Base-by-base conservation (phyloP, 2,329 filamentous ascomycete species). In the Phoma sp. region DNA sequence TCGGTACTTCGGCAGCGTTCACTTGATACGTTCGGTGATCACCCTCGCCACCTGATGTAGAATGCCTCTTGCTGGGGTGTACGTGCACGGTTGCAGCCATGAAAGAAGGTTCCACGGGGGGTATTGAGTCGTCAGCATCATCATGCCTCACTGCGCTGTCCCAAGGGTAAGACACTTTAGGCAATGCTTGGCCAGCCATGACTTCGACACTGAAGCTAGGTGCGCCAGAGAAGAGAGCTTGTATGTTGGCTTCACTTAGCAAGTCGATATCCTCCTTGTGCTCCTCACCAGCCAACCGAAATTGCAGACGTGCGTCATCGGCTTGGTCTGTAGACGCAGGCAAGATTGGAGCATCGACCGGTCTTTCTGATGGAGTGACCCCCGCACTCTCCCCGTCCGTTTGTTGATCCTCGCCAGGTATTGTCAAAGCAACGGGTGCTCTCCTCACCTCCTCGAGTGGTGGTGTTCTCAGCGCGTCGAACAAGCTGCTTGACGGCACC, bases 201-300 rank as follows among this genome's bases (percentile, higher is more conserved):
- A 81, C 82, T 47, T 84, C 81, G 62, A 85, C 82, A 71, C 86
- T 87, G 77, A 88, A 91, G 70, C 90, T 87, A 60, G 88, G 88
- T 38, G 88, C 88, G n/a, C 88, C 88, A 24, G 88, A 89, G 78
- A 91, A 91, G 66, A 91, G 82, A 73, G 86, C 85, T 75, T 88
- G 85, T 46, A 91, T 77, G 62, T 89, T 85, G 36, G 80, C 77
- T 40, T 85, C 81, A 64, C 55, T 66, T 22, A 75, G 54, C 0
- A 53, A 24, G 8, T 67, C 59, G n/a, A 48, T 33, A 22, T 62
- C 62, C 1, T 64, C 57, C n/a, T 55, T 57, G 35, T 52, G 56
- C 27, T 41, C 41, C 25, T 58, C 51, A 22, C 60, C 64, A 33
- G 55, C 45, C 2, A 57, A 51, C 12, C 60, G 61, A 33, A 62